These are phyloP conservation scores for Amborella trichopoda DNA, from an alignment of 164 flowering plant genomes.

Conservation along the genomic window DNA sequence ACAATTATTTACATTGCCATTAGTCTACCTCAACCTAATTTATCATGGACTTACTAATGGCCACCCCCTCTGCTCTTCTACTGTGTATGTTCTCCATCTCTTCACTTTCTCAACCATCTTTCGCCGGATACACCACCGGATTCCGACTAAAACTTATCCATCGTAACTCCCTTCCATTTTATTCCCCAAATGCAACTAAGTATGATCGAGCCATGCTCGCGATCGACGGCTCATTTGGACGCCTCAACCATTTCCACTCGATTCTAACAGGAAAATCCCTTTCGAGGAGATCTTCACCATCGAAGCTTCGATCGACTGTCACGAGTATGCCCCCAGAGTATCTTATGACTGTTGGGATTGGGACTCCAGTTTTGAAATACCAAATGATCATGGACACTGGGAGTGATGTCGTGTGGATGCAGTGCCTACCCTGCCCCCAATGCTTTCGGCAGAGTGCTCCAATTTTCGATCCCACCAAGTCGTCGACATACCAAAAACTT, in stretches of 20 bases:
- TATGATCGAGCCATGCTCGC: not conserved
- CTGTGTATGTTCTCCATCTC: no score
- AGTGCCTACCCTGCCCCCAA: not conserved
- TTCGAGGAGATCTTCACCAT: no score
- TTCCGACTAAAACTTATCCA: not conserved
- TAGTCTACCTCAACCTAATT: no score
- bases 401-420: not conserved
- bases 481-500: not conserved
- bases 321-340: not conserved
- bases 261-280: no score
- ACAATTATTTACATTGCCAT: no score
- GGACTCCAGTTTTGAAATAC: not conserved
- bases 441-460: not conserved
- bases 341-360: not conserved
- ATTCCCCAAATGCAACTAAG: not conserved
- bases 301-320: not conserved
- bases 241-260: not conserved
- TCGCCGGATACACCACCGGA: not conserved
- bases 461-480: not conserved
- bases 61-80: no score
- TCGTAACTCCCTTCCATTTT: not conserved
- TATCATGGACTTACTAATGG: no score
- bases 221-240: not conserved
- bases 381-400: not conserved
- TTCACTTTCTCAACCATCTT: no score